These are phyloP conservation scores for Phlebiopsis gigantea DNA, from an alignment of 768 basidiomycete species.

Conservation along the genomic window DNA sequence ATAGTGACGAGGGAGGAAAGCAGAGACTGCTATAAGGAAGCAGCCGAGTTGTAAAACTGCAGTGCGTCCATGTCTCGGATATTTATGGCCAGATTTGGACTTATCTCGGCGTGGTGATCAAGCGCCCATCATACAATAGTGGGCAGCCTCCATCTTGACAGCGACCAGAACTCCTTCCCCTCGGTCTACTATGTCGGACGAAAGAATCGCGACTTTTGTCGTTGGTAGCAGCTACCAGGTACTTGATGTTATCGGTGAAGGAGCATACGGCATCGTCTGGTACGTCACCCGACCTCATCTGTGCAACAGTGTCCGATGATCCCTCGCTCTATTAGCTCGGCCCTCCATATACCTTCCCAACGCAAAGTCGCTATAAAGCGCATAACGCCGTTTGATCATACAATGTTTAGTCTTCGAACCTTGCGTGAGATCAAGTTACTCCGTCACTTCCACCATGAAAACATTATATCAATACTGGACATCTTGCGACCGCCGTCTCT, in stretches of 20 bases:
- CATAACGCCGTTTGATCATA: conserved; percentile 92
- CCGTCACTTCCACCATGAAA: conserved; percentile 78
- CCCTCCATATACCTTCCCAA: conserved; percentile 78
- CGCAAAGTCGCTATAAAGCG: conserved; percentile 97
- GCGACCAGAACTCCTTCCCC: neutral
- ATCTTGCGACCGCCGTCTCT: conserved; percentile 75
- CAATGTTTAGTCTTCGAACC: conserved; percentile 92
- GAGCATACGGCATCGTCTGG: conserved; percentile 94
- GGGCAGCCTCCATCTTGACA: neutral
- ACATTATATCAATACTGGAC: conserved; percentile 95
- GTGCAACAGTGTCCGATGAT: conserved; percentile 8
- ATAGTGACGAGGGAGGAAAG: neutral
- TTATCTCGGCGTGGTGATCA: neutral
- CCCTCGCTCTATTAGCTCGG: conserved; percentile 42
- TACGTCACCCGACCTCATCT: conserved; percentile 13
- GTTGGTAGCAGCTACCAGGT: conserved; percentile 76
- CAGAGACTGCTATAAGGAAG: neutral
- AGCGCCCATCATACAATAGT: conserved; percentile 3
- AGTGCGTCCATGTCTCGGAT: neutral
- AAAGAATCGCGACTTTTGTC: conserved; percentile 26
- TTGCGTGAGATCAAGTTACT: conserved; percentile 92
- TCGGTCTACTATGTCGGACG: conserved; percentile 21
- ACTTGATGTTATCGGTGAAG: conserved; percentile 83
- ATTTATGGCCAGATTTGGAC: neutral
- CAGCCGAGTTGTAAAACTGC: neutral